A percentile compares a stretch with the other conserved stretches of the same genome.
Conservation (phyloP, 805 yeast genomes). For the Isabelozyma gotoi region DNA sequence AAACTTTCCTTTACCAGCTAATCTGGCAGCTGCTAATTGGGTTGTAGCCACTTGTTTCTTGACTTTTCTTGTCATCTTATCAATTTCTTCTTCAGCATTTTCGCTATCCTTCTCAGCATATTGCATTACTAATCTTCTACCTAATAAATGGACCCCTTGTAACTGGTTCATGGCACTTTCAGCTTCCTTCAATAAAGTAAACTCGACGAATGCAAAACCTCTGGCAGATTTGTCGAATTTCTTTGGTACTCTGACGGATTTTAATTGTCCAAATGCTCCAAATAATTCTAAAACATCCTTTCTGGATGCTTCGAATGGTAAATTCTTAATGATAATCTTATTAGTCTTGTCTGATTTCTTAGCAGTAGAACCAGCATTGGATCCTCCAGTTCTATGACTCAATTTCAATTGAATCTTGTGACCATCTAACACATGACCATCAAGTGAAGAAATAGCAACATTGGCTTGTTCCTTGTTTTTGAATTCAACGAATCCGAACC, state of each 20-base stretch:
- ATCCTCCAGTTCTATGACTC: conserved; percentile 69
- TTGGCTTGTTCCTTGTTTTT: conserved; percentile 74
- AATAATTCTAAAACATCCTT: conserved; percentile 90
- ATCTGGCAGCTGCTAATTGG: conserved; percentile 66
- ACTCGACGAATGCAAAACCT: conserved; percentile 98
- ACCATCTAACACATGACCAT: conserved; percentile 80
- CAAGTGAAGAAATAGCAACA: conserved; percentile 68
- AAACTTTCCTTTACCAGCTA: conserved; percentile 67
- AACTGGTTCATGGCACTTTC: conserved; percentile 91
- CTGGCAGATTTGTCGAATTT: conserved; percentile 93
- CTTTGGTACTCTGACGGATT: conserved; percentile 93
- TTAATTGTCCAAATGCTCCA: conserved; percentile 91
- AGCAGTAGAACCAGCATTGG: conserved; percentile 19
- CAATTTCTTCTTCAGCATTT: conserved; percentile 88
- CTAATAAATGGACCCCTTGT: conserved; percentile 93
- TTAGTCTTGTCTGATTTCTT: conserved; percentile 47
- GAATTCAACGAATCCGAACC: conserved; percentile 95
- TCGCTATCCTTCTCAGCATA: conserved; percentile 81
- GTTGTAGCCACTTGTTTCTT: conserved; percentile 76
- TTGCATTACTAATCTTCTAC: conserved; percentile 91
- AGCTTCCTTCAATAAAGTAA: conserved; percentile 81
- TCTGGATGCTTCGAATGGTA: conserved; percentile 94
- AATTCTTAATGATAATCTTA: conserved; percentile 90
- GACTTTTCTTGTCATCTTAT: conserved; percentile 84
- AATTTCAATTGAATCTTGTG: conserved; percentile 87